Conservation (phyloP, 495 filamentous ascomycete genomes). For the Aspergillus sparsus region DNA sequence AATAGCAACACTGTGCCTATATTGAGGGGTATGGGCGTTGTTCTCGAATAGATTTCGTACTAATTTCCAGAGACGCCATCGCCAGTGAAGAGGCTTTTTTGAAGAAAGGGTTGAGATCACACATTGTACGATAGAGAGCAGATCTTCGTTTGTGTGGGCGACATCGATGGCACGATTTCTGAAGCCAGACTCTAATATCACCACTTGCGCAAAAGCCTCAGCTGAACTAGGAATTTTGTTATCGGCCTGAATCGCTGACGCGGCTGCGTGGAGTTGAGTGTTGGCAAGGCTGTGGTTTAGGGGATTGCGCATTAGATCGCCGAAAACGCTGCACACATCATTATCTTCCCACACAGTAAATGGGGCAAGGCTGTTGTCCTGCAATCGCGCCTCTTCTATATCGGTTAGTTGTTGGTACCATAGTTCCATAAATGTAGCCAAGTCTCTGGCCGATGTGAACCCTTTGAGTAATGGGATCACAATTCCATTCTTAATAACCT, state of each 20-base stretch:
- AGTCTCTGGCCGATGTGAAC: slow-evolving; percentile 63
- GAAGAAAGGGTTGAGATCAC: slow-evolving; percentile 36
- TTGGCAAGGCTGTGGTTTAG: slow-evolving; percentile 35
- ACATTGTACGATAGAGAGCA: slow-evolving; percentile 32
- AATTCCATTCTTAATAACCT: slow-evolving; percentile 42
- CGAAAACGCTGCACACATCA: slow-evolving; percentile 49
- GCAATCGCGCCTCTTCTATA: slow-evolving; percentile 41
- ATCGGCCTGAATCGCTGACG: slow-evolving; percentile 30
- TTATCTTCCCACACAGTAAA: slow-evolving; percentile 64
- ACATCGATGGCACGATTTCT: slow-evolving; percentile 31
- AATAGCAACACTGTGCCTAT: slow-evolving; percentile 22
- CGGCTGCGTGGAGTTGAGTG: slow-evolving; percentile 38
- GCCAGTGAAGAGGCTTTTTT: slow-evolving; percentile 44
- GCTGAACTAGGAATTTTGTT: slow-evolving; percentile 34
- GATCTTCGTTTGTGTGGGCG: slow-evolving; percentile 27
- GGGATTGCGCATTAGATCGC: slow-evolving; percentile 40
- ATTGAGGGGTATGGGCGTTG: slow-evolving; percentile 27
- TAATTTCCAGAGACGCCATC: slow-evolving; percentile 51
- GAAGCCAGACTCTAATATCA: slow-evolving; percentile 42
- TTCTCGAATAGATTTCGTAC: slow-evolving; percentile 39
- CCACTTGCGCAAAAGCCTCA: slow-evolving; percentile 40
- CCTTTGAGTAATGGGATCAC: slow-evolving; percentile 61
- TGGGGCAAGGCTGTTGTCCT: slow-evolving; percentile 27
- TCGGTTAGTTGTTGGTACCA: slow-evolving; percentile 64
- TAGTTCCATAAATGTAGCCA: slow-evolving; percentile 63